A percentile compares a stretch with the other conserved stretches of the same genome.
Conservation (phyloP, 371 early-diverging fungal genomes). For the Mucor plumbeus region DNA sequence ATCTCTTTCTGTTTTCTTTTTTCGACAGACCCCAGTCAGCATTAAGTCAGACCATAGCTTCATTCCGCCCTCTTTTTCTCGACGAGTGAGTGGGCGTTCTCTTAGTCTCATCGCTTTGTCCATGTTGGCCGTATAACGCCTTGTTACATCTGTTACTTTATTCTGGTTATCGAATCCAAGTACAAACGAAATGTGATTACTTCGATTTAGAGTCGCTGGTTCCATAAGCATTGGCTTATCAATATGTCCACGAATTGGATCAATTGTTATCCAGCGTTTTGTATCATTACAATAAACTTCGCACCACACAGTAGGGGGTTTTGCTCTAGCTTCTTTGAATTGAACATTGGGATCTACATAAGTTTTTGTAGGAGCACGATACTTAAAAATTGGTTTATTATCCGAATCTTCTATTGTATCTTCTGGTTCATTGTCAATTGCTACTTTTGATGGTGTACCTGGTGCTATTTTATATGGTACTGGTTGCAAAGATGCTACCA, state of each 20-base stretch:
- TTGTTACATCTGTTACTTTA: conserved; percentile 67
- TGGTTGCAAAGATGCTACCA: conserved; percentile 73
- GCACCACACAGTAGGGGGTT: conserved; percentile 62
- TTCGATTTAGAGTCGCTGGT: conserved; percentile 43
- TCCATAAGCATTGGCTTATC: conserved; percentile 60
- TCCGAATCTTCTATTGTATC: neutral
- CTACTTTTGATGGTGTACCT: conserved; percentile 21
- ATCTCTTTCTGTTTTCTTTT: conserved; percentile 33
- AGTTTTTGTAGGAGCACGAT: conserved; percentile 23
- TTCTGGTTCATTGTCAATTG: conserved; percentile 1
- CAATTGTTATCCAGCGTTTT: conserved; percentile 67
- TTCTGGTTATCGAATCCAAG: conserved; percentile 53
- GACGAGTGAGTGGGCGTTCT: conserved; percentile 49
- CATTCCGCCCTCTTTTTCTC: conserved; percentile 43
- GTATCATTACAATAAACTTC: conserved; percentile 58
- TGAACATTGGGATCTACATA: conserved; percentile 29
- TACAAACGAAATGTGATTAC: conserved; percentile 62
- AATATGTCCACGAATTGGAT: conserved; percentile 63
- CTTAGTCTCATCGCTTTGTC: conserved; percentile 58
- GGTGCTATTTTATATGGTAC: conserved; percentile 57
- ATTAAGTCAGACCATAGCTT: conserved; percentile 43
- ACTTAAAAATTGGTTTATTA: conserved; percentile 24
- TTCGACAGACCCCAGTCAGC: conserved; percentile 19
- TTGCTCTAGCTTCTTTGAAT: conserved; percentile 31
- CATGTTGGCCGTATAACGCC: conserved; percentile 68